Evolutionary conservation across 2,329 filamentous ascomycete species (phyloP).

Genomic region (Aspergillus brasiliensis): DNA sequence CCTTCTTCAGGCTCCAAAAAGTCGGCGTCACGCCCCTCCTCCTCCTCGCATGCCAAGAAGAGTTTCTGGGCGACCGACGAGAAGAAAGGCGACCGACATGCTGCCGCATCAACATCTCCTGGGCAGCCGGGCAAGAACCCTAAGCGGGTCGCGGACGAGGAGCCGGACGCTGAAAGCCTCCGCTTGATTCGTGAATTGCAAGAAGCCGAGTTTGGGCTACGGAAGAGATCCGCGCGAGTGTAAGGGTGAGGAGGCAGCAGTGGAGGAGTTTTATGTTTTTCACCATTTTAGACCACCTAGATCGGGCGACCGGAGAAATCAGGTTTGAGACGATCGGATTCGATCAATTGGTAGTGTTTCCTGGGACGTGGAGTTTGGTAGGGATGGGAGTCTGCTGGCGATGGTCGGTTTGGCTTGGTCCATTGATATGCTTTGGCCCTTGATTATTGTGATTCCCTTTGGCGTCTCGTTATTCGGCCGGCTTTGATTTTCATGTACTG

Average conservation of each 20-base stretch:
- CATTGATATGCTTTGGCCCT: background rate
- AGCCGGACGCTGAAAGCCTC: conserved; percentile 46
- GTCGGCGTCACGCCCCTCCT: conserved; percentile 39
- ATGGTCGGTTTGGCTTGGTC: conserved; percentile 16
- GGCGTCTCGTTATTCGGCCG: conserved; percentile 1
- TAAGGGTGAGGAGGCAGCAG: conserved; percentile 7
- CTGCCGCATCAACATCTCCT: conserved; percentile 29
- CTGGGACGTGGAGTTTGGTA: conserved; percentile 22
- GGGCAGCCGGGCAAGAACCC: conserved; percentile 30
- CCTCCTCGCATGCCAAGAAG: conserved; percentile 40
- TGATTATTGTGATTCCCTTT: conserved; percentile 1
- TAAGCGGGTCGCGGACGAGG: conserved; percentile 33
- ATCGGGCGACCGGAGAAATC: conserved; percentile 16
- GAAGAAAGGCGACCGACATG: conserved; percentile 39
- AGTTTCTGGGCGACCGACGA: conserved; percentile 37
- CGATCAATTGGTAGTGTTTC: conserved; percentile 11
- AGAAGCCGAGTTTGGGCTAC: conserved; percentile 49
- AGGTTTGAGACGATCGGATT: conserved; percentile 4
- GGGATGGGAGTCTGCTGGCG: conserved; percentile 17
- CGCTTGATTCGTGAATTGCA: conserved; percentile 49
- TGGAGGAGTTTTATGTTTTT: conserved; percentile 4
- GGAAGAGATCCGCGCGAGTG: conserved; percentile 33
- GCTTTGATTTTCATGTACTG: background rate
- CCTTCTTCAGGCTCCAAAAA: conserved; percentile 33
- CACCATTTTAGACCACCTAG: conserved; percentile 13